Conservation (phyloP, 768 basidiomycete species). For the Kwoniella mangroviensis region DNA sequence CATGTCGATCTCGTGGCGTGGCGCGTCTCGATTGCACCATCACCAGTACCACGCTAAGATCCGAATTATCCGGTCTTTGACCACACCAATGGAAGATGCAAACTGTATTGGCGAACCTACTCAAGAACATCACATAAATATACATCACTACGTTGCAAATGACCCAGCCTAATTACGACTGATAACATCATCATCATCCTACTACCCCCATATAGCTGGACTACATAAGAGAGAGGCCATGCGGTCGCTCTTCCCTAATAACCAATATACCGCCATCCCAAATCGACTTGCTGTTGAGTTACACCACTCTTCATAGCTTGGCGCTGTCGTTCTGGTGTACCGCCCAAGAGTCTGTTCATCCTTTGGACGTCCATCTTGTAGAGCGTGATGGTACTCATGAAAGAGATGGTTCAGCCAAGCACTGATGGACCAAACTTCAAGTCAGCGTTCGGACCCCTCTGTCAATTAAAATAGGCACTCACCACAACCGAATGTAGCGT, state of each 20-base stretch:
- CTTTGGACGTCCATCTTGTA: conserved; percentile 42
- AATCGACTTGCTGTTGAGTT: conserved; percentile 38
- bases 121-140: no score
- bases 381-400: conserved; percentile 36
- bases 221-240: not conserved
- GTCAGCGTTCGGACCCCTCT: not conserved
- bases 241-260: conserved; percentile 6
- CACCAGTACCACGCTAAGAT: no score
- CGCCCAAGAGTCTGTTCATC: conserved; percentile 43
- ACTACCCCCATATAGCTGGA: not conserved
- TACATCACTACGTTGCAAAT: not conserved
- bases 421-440: conserved; percentile 4
- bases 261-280: conserved; percentile 37
- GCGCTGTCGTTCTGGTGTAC: conserved; percentile 19
- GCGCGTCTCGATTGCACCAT: not conserved
- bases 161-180: not conserved
- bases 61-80: not conserved
- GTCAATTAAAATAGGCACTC: not conserved
- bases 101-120: no score
- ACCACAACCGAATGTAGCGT: conserved; percentile 40
- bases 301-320: conserved; percentile 34
- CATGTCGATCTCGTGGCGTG: not conserved
- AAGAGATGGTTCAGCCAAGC: conserved; percentile 34
- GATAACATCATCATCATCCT: not conserved
- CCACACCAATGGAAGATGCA: not conserved